Evolutionary conservation across 495 filamentous ascomycete species (phyloP), one percentile per base, ranked within the genome.

Genomic region (Xylaria grammica): DNA sequence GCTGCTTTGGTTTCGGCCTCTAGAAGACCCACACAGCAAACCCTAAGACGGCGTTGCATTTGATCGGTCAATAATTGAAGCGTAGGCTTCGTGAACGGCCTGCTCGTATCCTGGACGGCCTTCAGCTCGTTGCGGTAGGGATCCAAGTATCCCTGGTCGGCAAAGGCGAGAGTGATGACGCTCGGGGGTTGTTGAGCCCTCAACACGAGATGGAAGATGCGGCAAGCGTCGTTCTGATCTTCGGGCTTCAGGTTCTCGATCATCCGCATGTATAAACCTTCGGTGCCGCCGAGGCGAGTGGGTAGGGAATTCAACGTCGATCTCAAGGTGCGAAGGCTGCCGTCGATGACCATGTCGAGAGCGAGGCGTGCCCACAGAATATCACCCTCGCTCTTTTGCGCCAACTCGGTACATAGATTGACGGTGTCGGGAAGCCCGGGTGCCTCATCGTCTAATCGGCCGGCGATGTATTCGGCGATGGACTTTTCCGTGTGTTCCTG

Each of bases 221-320:
- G 70, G 22, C 62, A 69, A 27, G 72, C 70, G 26, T 57, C 66
- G 2, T 68, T 59, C 40, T 71, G 68, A 3, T 66, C 15, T 42
- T 73, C 70, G 6, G 60, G 67, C 30, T 57, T 67, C 10, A 75
- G 63, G 17, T 68, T 73, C 55, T 73, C 54, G 3, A 75, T 48
- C 67, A 75, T 75, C 24, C 65, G 66, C 72, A 75, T 75, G 57
- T 75, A 75, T 15, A 75, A 51, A 13, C 72, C 72, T 30, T 73
- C 69, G 6, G 70, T 60, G 1, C 72, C 72, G 40, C 72, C 72
- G 13, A 75, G 70, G 8, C 65, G 70, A 3, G 60, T 54, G 6
- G 72, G 72, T 19, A 75, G 46, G 4, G 70, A 73, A 50, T 75
- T 58, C 20, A 75, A 32, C 7, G 64, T 71, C 10, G 59, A 50